Evolutionary conservation across 2,329 filamentous ascomycete genomes (phyloP).

Genomic region (Aspergillus pseudonomiae): DNA sequence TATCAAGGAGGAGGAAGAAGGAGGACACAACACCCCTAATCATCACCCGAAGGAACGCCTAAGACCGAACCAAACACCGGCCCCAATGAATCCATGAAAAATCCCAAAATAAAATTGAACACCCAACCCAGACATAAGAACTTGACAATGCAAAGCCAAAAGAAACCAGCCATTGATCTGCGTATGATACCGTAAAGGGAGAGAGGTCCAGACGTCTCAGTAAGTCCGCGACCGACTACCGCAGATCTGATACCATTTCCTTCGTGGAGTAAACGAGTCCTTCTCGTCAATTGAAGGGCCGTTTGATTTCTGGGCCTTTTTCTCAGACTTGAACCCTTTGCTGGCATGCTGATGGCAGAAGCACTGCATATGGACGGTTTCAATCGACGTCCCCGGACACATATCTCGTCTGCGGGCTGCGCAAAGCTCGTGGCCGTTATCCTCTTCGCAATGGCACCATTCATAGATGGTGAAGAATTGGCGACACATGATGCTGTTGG

Average conservation of each 20-base stretch:
- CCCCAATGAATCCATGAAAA: background rate
- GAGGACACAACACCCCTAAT: background rate
- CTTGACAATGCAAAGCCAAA: background rate
- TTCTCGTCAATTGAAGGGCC: conserved; percentile 26
- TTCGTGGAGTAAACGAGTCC: conserved; percentile 24
- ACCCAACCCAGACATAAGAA: background rate
- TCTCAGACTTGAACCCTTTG: conserved; percentile 35
- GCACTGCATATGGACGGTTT: conserved; percentile 44
- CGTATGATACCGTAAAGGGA: background rate
- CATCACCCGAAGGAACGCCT: background rate
- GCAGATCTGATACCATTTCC: conserved; percentile 36
- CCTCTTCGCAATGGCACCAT: conserved; percentile 44
- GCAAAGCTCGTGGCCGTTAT: conserved; percentile 36
- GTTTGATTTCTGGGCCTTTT: conserved; percentile 29
- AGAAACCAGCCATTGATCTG: background rate
- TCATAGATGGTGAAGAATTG: conserved; percentile 41
- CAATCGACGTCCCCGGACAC: conserved; percentile 36
- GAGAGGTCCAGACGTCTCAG: conserved; percentile 3
- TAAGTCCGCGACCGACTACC: conserved; percentile 27
- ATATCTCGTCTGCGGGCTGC: conserved; percentile 28
- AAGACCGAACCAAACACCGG: background rate
- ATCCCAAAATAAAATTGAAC: background rate
- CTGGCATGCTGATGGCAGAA: conserved; percentile 42
- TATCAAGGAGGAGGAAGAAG: background rate
- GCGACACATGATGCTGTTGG: conserved; percentile 35